Evolutionary conservation across 2,329 filamentous ascomycete species (phyloP).

Genomic region (Hirsutella rhossiliensis): DNA sequence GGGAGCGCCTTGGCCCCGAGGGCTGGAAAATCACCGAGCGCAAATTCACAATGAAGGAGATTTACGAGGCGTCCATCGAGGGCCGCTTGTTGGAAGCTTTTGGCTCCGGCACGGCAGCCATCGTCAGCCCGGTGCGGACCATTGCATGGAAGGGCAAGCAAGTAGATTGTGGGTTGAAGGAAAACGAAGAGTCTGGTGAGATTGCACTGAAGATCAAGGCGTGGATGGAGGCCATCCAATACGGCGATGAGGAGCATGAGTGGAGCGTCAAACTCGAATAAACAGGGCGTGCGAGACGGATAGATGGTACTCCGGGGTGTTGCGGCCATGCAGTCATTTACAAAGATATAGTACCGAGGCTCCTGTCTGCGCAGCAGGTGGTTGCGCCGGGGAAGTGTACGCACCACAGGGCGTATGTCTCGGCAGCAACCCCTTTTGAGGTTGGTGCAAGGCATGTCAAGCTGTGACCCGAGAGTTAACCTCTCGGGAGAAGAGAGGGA

Average conservation of each 20-base stretch:
- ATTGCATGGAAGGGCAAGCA: slow-evolving; percentile 80
- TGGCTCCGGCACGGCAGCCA: slow-evolving; percentile 83
- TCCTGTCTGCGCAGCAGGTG: no score
- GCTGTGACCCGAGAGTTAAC: no score
- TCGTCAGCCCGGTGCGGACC: slow-evolving; percentile 79
- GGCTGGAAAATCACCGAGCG: slow-evolving; percentile 84
- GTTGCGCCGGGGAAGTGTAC: no score
- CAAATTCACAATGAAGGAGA: slow-evolving; percentile 83
- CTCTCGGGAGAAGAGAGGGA: not conserved
- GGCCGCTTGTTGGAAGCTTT: slow-evolving; percentile 88
- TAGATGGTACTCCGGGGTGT: no score
- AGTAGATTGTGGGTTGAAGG: slow-evolving; percentile 72
- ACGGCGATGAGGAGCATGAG: slow-evolving; percentile 81
- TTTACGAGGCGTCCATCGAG: slow-evolving; percentile 70
- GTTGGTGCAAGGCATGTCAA: not conserved
- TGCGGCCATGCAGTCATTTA: not conserved
- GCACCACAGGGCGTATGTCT: no score
- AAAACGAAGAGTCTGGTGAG: slow-evolving; percentile 76
- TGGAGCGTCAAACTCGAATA: slow-evolving; percentile 59
- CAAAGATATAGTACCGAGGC: no score
- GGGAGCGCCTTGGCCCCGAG: slow-evolving; percentile 69
- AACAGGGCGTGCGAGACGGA: not conserved
- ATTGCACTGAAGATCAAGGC: slow-evolving; percentile 80
- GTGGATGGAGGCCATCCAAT: slow-evolving; percentile 94
- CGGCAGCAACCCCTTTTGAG: no score